A percentile compares a stretch with the other conserved stretches of the same genome.
Conservation (phyloP, 1,284 basidiomycete species). For the Xerocomus amazonicus region DNA sequence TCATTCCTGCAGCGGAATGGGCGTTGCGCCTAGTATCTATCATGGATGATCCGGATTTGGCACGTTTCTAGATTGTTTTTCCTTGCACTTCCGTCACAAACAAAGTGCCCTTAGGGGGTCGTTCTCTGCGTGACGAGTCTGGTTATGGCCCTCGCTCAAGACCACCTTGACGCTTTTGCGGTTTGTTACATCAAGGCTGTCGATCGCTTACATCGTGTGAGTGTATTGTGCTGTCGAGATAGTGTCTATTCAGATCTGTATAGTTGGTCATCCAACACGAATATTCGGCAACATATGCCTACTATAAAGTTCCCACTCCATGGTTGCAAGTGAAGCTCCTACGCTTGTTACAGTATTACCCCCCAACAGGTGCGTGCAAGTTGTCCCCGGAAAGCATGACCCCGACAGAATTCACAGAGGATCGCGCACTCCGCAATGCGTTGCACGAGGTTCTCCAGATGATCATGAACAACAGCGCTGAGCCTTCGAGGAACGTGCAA, state of each 20-base stretch:
- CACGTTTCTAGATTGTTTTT: slow-evolving; percentile 31
- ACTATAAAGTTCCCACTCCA: slow-evolving; percentile 96
- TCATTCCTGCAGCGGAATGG: slow-evolving; percentile 94
- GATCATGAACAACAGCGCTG: slow-evolving; percentile 90
- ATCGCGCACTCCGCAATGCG: slow-evolving; percentile 73
- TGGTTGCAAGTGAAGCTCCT: slow-evolving; percentile 98
- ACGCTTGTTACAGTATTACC: slow-evolving; percentile 92
- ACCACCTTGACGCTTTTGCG: slow-evolving; percentile 84
- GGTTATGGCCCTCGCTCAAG: slow-evolving; percentile 94
- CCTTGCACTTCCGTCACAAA: slow-evolving; percentile 10
- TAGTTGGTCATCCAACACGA: slow-evolving; percentile 91
- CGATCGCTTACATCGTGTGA: slow-evolving; percentile 80
- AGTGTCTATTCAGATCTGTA: slow-evolving; percentile 16
- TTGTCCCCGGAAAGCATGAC: not conserved
- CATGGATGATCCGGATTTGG: slow-evolving; percentile 91
- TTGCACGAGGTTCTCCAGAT: slow-evolving; percentile 86
- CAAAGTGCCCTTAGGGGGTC: slow-evolving; percentile 63
- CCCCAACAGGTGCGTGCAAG: slow-evolving; percentile 71
- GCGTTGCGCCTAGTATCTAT: slow-evolving; percentile 90
- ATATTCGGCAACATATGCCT: slow-evolving; percentile 85
- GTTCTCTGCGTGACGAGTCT: slow-evolving; percentile 91
- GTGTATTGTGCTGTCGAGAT: slow-evolving; percentile 23
- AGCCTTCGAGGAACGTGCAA: slow-evolving; percentile 92
- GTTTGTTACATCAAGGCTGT: slow-evolving; percentile 95
- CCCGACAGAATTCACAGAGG: slow-evolving; percentile 51